phyloP scores from a whole-genome alignment of 805 yeast genomes.

The Nakazawaea molendinolei region DNA sequence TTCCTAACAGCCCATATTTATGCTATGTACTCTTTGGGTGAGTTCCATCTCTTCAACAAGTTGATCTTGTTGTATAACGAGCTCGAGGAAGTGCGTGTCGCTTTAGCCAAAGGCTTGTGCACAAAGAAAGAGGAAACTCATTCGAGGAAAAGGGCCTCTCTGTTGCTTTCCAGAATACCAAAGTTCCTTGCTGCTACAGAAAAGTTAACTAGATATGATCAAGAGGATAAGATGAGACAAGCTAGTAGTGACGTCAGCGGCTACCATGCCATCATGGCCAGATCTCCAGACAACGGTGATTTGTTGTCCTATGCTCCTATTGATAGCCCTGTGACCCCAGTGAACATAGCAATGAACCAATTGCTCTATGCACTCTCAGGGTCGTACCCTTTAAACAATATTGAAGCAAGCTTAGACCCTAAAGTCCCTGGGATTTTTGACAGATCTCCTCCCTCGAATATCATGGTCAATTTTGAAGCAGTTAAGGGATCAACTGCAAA shows the following conservation, averaged over 20 bases:
- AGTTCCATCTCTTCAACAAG: conserved; percentile 54
- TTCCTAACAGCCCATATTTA: conserved; percentile 58
- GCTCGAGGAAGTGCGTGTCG: conserved; percentile 52
- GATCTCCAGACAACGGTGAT: conserved; percentile 56
- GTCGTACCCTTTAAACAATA: conserved; percentile 50
- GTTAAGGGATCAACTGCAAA: conserved; percentile 52
- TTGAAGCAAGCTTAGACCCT: conserved; percentile 33
- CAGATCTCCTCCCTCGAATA: conserved; percentile 53
- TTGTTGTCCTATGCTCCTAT: conserved; percentile 33
- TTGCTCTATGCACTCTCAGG: conserved; percentile 66
- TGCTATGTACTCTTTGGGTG: conserved; percentile 66
- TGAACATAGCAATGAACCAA: conserved; percentile 60
- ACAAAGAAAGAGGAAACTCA: conserved; percentile 45
- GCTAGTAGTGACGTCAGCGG: conserved; percentile 33
- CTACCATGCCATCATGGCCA: conserved; percentile 58
- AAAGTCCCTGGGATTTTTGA: conserved; percentile 38
- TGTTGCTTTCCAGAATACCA: conserved; percentile 49
- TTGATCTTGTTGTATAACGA: conserved; percentile 46
- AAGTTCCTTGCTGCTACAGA: conserved; percentile 49
- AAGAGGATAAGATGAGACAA: conserved; percentile 16
- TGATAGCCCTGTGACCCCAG: conserved; percentile 28
- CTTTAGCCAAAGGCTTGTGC: conserved; percentile 40
- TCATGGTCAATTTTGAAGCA: conserved; percentile 70
- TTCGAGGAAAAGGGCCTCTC: conserved; percentile 45
- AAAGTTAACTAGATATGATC: conserved; percentile 23